Base-by-base conservation (phyloP, 179 eudicot genomes). In the Dionaea muscipula region DNA sequence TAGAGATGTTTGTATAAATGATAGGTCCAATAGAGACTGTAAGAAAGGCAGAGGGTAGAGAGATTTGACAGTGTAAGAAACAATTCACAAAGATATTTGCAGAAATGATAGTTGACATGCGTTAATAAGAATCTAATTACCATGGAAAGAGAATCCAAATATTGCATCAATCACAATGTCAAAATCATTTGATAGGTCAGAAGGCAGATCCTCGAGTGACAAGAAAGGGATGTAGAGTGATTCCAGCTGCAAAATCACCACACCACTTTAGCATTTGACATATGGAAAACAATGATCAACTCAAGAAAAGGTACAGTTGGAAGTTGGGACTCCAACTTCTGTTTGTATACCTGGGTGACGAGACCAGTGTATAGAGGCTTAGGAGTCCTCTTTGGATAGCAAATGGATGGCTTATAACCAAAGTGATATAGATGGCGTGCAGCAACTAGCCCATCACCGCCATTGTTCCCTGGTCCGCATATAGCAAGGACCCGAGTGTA, bases 391-490 rank as follows among this genome's bases (percentile, higher is more conserved):
- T 88, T 93, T 59, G 99, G 95, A 66, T 93, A 93, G 75, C 96
- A 93, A 52, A 93, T 52, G 33, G 62, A 65, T 35, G 85, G 94
- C 59, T 73, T 79, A 72, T 87, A 93, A 50, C 99, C 96, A 70
- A 93, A 93, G 73, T 88, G 94, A 75, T 82, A 69, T 55, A 93
- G 70, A 76, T 93, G 96, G 38, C 96, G 89, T 66, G 95, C 99
- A 67, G 95, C 99, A n/a, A 93, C 99, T 63, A 85, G 90, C 35
- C 99, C 99, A 76, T 93, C 99, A 24, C 99, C 96, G 38, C 99
- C 99, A 73, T 88, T 93, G 65, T 93, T 93, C 51, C 96, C 99
- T 7, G 99, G 99, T 63, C 99, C 99, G 65, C 99, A 93, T 23
- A 88, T 88, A 43, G 72, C 86, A 73, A 93, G 94, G 49, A 85